phyloP scores from a whole-genome alignment of 2,329 filamentous ascomycete genomes.

The Neonectria hederae region DNA sequence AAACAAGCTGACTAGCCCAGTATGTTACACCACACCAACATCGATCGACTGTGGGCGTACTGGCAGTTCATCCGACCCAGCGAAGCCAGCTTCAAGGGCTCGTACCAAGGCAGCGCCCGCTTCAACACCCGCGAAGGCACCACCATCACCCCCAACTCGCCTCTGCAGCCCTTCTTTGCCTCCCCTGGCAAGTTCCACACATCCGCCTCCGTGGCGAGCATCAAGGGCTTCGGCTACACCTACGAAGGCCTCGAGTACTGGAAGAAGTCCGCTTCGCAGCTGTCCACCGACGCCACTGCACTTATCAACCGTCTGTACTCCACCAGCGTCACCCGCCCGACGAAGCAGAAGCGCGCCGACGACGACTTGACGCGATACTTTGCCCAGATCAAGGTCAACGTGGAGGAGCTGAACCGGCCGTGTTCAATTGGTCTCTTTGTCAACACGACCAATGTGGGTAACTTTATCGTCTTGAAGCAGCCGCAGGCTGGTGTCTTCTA shows the following conservation, averaged over 20 bases:
- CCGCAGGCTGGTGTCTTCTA: constrained; percentile 45
- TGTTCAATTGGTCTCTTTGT: constrained; percentile 49
- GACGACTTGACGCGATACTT: constrained; percentile 47
- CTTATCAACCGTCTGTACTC: constrained; percentile 50
- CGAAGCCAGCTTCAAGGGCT: constrained; percentile 46
- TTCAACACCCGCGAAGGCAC: constrained; percentile 54
- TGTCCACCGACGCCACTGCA: constrained; percentile 42
- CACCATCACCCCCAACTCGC: constrained; percentile 53
- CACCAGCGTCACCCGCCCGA: constrained; percentile 14
- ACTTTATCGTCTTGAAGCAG: constrained; percentile 49
- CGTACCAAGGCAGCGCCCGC: constrained; percentile 47
- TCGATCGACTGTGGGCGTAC: constrained; percentile 70
- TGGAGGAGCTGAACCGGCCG: constrained; percentile 48
- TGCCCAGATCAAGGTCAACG: constrained; percentile 46
- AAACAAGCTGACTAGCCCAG: constrained; percentile 24
- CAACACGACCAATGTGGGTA: constrained; percentile 46
- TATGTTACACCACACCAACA: constrained; percentile 64
- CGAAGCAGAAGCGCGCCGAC: constrained; percentile 22
- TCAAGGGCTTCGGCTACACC: constrained; percentile 50
- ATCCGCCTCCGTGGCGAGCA: constrained; percentile 45
- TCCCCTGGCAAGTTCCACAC: constrained; percentile 54
- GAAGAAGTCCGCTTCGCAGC: constrained; percentile 44
- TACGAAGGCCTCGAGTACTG: constrained; percentile 52
- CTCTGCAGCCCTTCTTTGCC: constrained; percentile 61
- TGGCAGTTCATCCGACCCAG: constrained; percentile 57